Evolutionary conservation across 2,329 filamentous ascomycete species (phyloP), one percentile per base, ranked within the genome.

Genomic region (Alternaria angustiovoidea): DNA sequence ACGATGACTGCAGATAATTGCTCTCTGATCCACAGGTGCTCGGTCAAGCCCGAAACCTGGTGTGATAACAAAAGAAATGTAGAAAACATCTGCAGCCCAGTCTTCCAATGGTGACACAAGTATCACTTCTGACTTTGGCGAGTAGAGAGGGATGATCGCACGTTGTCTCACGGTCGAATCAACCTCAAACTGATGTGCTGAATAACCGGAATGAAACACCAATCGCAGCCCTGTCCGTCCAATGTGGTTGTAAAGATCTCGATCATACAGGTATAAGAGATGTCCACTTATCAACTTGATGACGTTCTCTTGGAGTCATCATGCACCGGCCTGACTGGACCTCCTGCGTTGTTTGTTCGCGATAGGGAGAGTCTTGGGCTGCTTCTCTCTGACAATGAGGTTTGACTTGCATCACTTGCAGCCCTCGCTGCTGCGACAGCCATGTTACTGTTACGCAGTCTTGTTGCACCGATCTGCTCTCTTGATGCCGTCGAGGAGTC

Each of bases 401-500:
- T 39, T 36, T 63, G 64, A 36, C 58, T 61, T 46, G 54, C 58
- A 32, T 62, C 57, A 24, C 61, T 69, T 28, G 62, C 64, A 24
- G 46, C 53, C 28, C 57, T 63, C 26, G 62, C 64, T 46, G 66
- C 67, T 28, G 70, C 69, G 36, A 73, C 51, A 24, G 70, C 69
- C 44, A 64, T 62, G 24, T 55, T 51, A 59, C 61, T 72, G 44
- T 68, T 70, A 32, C 67, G 66, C 12, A 68, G 59, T 24, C 61
- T 55, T 53, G 59, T 67, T 61, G 47, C 71, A 63, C 60, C 64
- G 51, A n/a, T 60, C 57, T 42, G 65, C 28, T 74, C 60, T 32
- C 51, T 69, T 41, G 51, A 61, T n/a, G 42, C 46, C n/a, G 44
- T 30, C 9, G 57, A 56, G 26, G 48, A 55, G 36, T 68, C 67